phyloP scores from a whole-genome alignment of 345 rosid genomes.

The Hevea brasiliensis region DNA sequence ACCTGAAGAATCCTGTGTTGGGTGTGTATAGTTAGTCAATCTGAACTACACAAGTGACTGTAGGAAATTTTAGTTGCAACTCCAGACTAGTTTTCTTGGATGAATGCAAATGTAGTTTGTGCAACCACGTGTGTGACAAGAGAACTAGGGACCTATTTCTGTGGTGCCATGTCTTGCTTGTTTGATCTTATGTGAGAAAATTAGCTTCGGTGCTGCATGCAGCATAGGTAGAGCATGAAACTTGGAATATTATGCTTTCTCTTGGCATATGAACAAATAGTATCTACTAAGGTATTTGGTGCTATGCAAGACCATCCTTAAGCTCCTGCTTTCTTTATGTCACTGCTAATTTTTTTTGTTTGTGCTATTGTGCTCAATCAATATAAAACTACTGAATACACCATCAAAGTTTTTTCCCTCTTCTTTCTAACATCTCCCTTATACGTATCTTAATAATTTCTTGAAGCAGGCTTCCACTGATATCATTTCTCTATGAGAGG shows the following conservation, averaged over 20 bases:
- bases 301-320: neutral
- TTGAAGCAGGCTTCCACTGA: conserved; percentile 52
- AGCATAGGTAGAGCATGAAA: neutral
- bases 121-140: neutral
- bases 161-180: neutral
- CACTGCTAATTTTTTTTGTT: neutral
- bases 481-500: conserved; percentile 82
- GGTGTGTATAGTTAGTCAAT: neutral
- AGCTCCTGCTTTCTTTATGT: neutral
- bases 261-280: neutral
- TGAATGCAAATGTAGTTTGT: neutral
- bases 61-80: neutral
- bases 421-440: neutral
- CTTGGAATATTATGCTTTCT: neutral
- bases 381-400: neutral
- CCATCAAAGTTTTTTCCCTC: neutral
- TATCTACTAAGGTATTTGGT: neutral
- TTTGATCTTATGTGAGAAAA: neutral
- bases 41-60: neutral
- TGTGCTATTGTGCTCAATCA: neutral
- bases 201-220: neutral
- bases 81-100: neutral
- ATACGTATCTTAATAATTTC: conserved; percentile 9
- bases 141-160: neutral
- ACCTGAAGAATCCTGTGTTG: neutral